Conservation (phyloP, 129 eudicot genomes). For the Escallonia rubra region DNA sequence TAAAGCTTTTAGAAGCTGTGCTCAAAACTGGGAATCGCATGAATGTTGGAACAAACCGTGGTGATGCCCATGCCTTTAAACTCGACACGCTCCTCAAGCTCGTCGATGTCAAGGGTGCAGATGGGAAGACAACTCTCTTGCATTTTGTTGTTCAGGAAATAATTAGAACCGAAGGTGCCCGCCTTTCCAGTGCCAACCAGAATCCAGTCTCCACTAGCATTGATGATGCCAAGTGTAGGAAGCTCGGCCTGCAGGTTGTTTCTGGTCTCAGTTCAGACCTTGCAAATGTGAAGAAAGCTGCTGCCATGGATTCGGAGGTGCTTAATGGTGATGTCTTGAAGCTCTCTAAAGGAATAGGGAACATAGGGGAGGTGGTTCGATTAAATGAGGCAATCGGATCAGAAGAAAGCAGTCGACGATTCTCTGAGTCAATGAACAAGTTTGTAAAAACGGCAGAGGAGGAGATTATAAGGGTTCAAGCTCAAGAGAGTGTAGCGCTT, state of each 20-base stretch:
- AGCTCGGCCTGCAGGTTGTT: slow-evolving; percentile 82
- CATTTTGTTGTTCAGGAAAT: slow-evolving; percentile 98
- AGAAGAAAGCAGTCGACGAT: slow-evolving; percentile 32
- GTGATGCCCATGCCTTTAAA: slow-evolving; percentile 91
- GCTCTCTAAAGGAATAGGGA: slow-evolving; percentile 65
- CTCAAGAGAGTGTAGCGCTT: slow-evolving; percentile 68
- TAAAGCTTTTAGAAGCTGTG: slow-evolving; percentile 96
- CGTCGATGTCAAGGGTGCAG: slow-evolving; percentile 82
- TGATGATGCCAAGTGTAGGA: slow-evolving; percentile 76
- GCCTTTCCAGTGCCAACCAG: slow-evolving; percentile 36
- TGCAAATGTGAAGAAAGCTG: slow-evolving; percentile 79
- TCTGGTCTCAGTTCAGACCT: slow-evolving; percentile 72
- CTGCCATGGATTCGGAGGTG: slow-evolving; percentile 88
- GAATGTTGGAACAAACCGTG: slow-evolving; percentile 95
- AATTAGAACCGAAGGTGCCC: slow-evolving; percentile 65
- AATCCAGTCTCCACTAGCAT: slow-evolving; percentile 19
- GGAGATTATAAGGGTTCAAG: slow-evolving; percentile 64
- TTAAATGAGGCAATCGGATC: slow-evolving; percentile 26
- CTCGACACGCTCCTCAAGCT: slow-evolving; percentile 96
- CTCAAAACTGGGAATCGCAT: slow-evolving; percentile 97
- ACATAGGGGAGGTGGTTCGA: slow-evolving; percentile 44
- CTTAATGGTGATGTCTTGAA: slow-evolving; percentile 64
- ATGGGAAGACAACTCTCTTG: slow-evolving; percentile 87
- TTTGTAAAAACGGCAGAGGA: slow-evolving; percentile 71
- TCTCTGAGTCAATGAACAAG: slow-evolving; percentile 58